These are phyloP conservation scores for Plasmodium gonderi DNA, from an alignment of 169 alveolate species.

Conservation along the genomic window DNA sequence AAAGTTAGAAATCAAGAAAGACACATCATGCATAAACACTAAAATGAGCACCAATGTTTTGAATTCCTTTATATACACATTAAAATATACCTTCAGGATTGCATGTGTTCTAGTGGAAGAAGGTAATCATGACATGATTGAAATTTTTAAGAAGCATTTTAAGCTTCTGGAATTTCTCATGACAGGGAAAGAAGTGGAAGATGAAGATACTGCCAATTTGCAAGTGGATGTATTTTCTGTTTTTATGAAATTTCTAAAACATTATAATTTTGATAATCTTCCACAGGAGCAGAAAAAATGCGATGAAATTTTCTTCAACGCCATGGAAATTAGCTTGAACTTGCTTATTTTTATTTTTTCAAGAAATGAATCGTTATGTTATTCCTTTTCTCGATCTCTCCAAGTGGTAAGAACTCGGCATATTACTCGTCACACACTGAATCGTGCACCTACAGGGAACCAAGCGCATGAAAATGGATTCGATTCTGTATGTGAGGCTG, in stretches of 20 bases:
- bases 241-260: background rate
- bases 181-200: background rate
- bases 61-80: background rate
- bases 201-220: background rate
- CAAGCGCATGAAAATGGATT: too few species aligned
- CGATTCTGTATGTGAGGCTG: too few species aligned
- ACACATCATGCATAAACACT: background rate
- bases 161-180: background rate
- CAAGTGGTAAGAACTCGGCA: constrained; percentile 1
- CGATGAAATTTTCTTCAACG: background rate
- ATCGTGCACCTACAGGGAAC: too few species aligned
- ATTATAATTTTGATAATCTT: background rate
- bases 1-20: background rate
- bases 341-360: background rate
- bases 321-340: background rate
- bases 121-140: background rate
- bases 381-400: background rate
- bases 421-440: too few species aligned
- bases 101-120: background rate
- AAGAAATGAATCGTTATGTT: background rate
- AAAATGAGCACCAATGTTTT: background rate
- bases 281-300: background rate
- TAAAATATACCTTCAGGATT: background rate
- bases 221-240: background rate
- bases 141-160: background rate